Evolutionary conservation across 768 basidiomycete species (phyloP), one percentile per base, ranked within the genome.

Genomic region (Naganishia antarctica): DNA sequence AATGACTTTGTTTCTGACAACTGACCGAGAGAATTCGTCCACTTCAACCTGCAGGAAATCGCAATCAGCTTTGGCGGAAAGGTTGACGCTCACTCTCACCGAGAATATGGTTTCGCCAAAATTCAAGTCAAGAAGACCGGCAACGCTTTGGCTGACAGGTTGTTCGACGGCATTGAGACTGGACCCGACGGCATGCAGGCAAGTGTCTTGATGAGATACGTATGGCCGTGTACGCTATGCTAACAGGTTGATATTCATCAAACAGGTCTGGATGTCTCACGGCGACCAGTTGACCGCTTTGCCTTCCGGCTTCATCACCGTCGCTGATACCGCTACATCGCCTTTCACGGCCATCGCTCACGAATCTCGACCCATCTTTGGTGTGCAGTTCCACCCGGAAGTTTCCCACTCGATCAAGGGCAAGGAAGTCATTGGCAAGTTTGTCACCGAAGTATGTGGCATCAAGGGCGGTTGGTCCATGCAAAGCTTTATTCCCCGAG

Each of bases 221-320:
- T 4, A 21, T 8, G 9, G 3, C 13, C 12, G 13, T 18, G 15
- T 15, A n/a, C 8, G 15, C 18, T 18, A 26, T 15, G 50, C 62
- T 43, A 9, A 45, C 41, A 4, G 7, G 9, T 3, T 12, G 21
- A 25, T 13, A n/a, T 45, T 3, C 23, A 44, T 23, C 25, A 41
- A 26, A 9, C 62, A 98, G 94, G 94, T 98, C 53, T 98, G 96
- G 96, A 98, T 98, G 96, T 97, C 94, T 18, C 96, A 99, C 75
- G 92, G 93, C 12, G 96, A 98, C 78, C 91, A 94, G 69, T 83
- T 98, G 34, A 87, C 86, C 28, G 84, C 82, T 51, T 83, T 88
- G 1, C 96, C 94, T 16, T 79, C 85, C 0, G 81, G 87, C 70
- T 99, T 96, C 79, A 86, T 89, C 72, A 84, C 88, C 69, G 90